Percentiles rank a stretch among this genome's conserved stretches.
phyloP scores from a whole-genome alignment of 2,329 filamentous ascomycete genomes.

The Colletotrichum siamense region DNA sequence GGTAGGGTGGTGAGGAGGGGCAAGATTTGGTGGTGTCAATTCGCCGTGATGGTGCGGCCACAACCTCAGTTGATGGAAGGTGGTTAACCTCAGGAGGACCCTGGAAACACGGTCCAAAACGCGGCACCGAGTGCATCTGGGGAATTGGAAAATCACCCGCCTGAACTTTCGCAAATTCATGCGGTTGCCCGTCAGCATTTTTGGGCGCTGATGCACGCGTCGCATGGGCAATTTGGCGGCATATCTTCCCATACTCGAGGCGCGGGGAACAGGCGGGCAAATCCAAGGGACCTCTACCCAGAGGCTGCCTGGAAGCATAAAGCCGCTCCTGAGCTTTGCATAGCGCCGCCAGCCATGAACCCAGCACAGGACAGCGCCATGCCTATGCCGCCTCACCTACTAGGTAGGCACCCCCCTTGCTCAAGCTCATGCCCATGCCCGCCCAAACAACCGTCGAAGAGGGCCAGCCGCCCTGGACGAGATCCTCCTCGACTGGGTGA shows the following conservation, averaged over 20 bases:
- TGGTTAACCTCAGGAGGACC: neutral
- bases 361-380: neutral
- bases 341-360: neutral
- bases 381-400: neutral
- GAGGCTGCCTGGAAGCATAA: neutral
- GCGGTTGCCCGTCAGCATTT: neutral
- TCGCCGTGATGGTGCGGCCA: conserved; percentile 1
- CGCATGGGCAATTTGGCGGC: conserved; percentile 7
- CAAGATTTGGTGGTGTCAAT: neutral
- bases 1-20: neutral
- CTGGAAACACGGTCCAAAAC: neutral
- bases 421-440: neutral
- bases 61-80: neutral
- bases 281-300: neutral
- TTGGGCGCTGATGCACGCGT: neutral
- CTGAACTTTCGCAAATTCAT: conserved; percentile 10
- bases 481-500: neutral
- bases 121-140: neutral
- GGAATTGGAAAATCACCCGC: neutral
- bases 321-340: neutral
- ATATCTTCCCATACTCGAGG: neutral
- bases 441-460: neutral
- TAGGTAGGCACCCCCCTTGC: neutral
- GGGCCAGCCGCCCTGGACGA: neutral
- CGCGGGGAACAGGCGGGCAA: neutral